phyloP scores from a whole-genome alignment of 768 basidiomycete genomes.

The Hygrocybe punicea region DNA sequence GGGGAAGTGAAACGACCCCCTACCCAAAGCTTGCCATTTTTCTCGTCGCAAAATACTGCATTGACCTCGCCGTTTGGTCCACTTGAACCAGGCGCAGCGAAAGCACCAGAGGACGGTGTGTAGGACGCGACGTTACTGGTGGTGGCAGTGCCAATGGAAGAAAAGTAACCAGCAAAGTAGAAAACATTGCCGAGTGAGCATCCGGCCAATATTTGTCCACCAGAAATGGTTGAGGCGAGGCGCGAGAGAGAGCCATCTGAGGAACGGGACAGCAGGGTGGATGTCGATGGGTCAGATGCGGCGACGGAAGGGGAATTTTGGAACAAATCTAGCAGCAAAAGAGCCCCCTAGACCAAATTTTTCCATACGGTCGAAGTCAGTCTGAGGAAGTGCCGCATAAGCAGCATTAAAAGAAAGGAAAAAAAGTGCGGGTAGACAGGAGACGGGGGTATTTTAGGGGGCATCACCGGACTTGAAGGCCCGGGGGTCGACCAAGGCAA shows the following conservation, averaged over 20 bases:
- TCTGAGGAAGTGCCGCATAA: constrained; percentile 47
- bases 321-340: constrained; percentile 82
- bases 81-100: constrained; percentile 59
- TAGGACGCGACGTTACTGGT: constrained; percentile 78
- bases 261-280: constrained; percentile 67
- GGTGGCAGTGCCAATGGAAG: constrained; percentile 56
- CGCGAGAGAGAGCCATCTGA: constrained; percentile 62
- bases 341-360: constrained; percentile 83
- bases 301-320: constrained; percentile 45
- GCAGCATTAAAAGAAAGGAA: constrained; percentile 30
- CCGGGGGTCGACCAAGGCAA: too few relatives aligned
- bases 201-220: constrained; percentile 71
- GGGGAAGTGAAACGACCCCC: constrained; percentile 75
- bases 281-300: constrained; percentile 65
- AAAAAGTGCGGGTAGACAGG: background rate
- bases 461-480: too few relatives aligned
- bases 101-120: constrained; percentile 50
- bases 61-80: constrained; percentile 76
- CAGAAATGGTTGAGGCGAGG: constrained; percentile 74
- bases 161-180: constrained; percentile 84
- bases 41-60: constrained; percentile 72
- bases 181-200: constrained; percentile 67
- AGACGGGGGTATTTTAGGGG: too few relatives aligned
- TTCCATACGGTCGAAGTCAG: constrained; percentile 85
- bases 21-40: constrained; percentile 66